These are phyloP conservation scores for Dryadomyces quercivorus DNA, from an alignment of 2,329 filamentous ascomycete genomes.

Conservation along the genomic window DNA sequence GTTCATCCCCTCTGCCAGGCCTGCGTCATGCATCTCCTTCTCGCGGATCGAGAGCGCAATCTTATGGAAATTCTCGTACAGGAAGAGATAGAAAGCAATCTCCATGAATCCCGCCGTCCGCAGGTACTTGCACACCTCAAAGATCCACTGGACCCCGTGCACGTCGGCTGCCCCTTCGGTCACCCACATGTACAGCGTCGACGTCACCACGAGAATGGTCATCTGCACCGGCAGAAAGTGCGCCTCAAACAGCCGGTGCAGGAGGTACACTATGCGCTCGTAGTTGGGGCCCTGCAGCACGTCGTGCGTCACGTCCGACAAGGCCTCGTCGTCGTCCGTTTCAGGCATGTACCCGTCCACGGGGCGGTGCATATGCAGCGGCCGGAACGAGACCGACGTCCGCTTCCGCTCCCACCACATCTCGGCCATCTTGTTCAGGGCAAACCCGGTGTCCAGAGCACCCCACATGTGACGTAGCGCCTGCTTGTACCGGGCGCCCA, in stretches of 20 bases:
- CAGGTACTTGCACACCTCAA: slow-evolving; percentile 46
- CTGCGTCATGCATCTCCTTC: slow-evolving; percentile 54
- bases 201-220: slow-evolving; percentile 50
- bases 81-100: slow-evolving; percentile 48
- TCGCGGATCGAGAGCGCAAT: slow-evolving; percentile 47
- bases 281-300: slow-evolving; percentile 39
- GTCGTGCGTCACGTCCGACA: slow-evolving; percentile 40
- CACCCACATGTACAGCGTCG: slow-evolving; percentile 45
- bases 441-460: slow-evolving; percentile 55
- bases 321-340: slow-evolving; percentile 29
- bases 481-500: slow-evolving; percentile 57
- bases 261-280: slow-evolving; percentile 43
- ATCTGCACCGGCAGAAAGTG: slow-evolving; percentile 61
- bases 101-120: slow-evolving; percentile 50
- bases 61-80: slow-evolving; percentile 57
- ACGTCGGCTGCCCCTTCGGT: slow-evolving; percentile 38
- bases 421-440: slow-evolving; percentile 44
- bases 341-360: background rate
- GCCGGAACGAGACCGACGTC: slow-evolving; percentile 40
- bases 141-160: slow-evolving; percentile 44
- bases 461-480: slow-evolving; percentile 68
- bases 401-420: slow-evolving; percentile 46
- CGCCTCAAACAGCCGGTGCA: slow-evolving; percentile 60
- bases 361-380: slow-evolving; percentile 24
- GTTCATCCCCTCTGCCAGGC: slow-evolving; percentile 50